Conservation (phyloP, 225 moss, liverwort and hornwort genomes). For the Antitrichia curtipendula region DNA sequence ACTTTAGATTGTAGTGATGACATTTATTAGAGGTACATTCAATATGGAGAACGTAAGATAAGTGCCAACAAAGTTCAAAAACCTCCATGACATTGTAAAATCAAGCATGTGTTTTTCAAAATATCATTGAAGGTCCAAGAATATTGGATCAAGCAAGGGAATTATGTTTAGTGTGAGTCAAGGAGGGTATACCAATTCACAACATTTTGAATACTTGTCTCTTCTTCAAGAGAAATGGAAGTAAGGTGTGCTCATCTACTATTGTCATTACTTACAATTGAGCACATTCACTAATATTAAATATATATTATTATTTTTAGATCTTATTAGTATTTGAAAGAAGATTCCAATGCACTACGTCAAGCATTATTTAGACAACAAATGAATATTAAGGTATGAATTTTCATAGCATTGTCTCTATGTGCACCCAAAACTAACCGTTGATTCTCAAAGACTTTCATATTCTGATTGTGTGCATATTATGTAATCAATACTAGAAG, state of each 20-base stretch:
- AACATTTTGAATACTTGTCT: not conserved
- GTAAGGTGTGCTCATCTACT: too few species aligned
- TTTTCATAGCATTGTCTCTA: not conserved
- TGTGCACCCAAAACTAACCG: accelerated
- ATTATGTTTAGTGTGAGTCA: accelerated
- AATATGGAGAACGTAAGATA: not conserved
- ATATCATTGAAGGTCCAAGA: not conserved
- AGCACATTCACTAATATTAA: too few species aligned
- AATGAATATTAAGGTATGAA: not conserved
- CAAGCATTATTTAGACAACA: not conserved
- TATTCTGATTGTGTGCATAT: not conserved
- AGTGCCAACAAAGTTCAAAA: not conserved
- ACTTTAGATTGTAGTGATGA: not conserved
- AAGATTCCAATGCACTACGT: accelerated
- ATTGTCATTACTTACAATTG: too few species aligned
- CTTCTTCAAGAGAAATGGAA: too few species aligned
- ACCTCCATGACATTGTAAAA: not conserved
- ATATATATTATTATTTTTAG: too few species aligned
- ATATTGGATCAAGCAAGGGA: not conserved
- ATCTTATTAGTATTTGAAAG: not conserved
- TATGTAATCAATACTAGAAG: not conserved
- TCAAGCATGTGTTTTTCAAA: accelerated
- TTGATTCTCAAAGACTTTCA: not conserved
- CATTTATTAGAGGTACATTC: not conserved
- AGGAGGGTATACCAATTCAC: not conserved